phyloP scores from a whole-genome alignment of 148 eudicot genomes.

The Vaccinium darrowii region DNA sequence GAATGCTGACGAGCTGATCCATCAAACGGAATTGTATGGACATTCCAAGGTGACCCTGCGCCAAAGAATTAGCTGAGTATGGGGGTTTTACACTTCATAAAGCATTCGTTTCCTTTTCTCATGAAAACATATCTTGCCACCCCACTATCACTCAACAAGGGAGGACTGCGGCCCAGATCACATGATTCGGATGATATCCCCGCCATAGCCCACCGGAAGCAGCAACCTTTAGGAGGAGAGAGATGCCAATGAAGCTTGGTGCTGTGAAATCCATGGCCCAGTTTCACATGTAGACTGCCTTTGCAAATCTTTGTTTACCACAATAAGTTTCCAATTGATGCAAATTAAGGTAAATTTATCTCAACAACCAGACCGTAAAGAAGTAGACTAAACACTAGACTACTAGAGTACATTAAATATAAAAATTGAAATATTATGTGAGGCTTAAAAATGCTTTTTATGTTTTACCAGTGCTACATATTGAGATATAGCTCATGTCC shows the following conservation, averaged over 20 bases:
- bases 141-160: slow-evolving; percentile 29
- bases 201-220: background rate
- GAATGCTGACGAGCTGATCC: slow-evolving; percentile 48
- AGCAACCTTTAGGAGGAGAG: background rate
- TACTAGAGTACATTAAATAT: background rate
- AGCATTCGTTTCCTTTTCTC: slow-evolving; percentile 28
- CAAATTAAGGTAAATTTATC: background rate
- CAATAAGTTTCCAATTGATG: background rate
- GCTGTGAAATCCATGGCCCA: slow-evolving; percentile 11
- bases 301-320: background rate
- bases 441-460: background rate
- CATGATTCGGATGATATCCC: slow-evolving; percentile 11
- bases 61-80: slow-evolving; percentile 70
- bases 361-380: background rate
- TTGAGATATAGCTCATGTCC: background rate
- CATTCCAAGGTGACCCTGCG: slow-evolving; percentile 72
- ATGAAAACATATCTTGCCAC: slow-evolving; percentile 24
- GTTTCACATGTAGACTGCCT: background rate
- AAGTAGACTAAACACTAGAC: background rate
- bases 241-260: background rate
- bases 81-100: slow-evolving; percentile 50
- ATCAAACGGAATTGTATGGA: slow-evolving; percentile 38
- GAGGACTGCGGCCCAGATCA: slow-evolving; percentile 7
- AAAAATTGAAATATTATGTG: background rate
- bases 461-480: background rate